Conservation (phyloP, 495 filamentous ascomycete genomes). For the Geopyxis carbonaria region DNA sequence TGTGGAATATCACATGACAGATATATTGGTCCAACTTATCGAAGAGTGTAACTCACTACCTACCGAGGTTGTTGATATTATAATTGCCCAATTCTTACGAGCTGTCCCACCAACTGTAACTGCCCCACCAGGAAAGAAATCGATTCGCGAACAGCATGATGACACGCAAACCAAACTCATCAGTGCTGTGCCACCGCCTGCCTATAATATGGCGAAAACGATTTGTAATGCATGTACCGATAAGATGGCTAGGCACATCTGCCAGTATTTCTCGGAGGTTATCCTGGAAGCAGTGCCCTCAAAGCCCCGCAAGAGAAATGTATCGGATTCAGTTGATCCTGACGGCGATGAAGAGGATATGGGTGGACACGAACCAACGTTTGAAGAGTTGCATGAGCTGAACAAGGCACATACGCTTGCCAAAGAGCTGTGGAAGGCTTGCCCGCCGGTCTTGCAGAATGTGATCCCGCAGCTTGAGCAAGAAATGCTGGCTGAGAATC, state of each 20-base stretch:
- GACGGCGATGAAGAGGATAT: conserved; percentile 51
- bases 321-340: no score
- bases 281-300: conserved; percentile 66
- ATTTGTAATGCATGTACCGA: conserved; percentile 83
- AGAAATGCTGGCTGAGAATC: conserved; percentile 76
- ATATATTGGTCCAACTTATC: conserved; percentile 63
- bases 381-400: conserved; percentile 72
- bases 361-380: conserved; percentile 40
- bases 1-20: conserved; percentile 81
- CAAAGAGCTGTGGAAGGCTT: conserved; percentile 85
- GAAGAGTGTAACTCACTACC: conserved; percentile 75
- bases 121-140: conserved; percentile 3
- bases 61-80: conserved; percentile 70
- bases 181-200: conserved; percentile 38
- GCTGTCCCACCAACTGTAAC: conserved; percentile 69
- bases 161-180: conserved; percentile 60
- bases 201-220: conserved; percentile 89
- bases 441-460: conserved; percentile 72
- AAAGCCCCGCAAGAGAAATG: conserved; percentile 11
- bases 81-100: conserved; percentile 86
- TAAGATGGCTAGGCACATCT: conserved; percentile 82
- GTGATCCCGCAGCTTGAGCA: conserved; percentile 89
- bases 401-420: conserved; percentile 77
- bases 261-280: conserved; percentile 93
- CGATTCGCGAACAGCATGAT: conserved; percentile 30